Conservation (phyloP, 345 rosid species). For the Chamaenerion angustifolium region DNA sequence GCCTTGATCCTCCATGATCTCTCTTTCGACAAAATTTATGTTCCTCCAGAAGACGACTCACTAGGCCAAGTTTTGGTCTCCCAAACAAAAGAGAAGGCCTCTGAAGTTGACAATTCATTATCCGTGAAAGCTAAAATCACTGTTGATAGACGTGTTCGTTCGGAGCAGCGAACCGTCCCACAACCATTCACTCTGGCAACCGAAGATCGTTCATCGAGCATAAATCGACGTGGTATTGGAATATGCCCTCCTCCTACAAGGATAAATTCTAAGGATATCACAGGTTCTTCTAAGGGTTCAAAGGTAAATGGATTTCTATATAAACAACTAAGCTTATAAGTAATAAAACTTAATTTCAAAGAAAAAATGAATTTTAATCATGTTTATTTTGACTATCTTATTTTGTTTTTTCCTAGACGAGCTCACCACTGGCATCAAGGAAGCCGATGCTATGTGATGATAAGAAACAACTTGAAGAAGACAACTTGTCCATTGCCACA, state of each 20-base stretch:
- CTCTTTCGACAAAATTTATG: too few relatives aligned
- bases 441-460: conserved; percentile 53
- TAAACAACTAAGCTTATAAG: not conserved
- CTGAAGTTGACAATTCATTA: too few relatives aligned
- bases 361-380: too few relatives aligned
- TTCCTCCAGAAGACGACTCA: too few relatives aligned
- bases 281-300: too few relatives aligned
- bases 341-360: too few relatives aligned
- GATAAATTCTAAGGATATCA: conserved; percentile 7
- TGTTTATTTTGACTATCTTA: not conserved
- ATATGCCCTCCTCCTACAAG: conserved; percentile 21
- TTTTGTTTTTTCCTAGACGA: conserved; percentile 16
- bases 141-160: too few relatives aligned
- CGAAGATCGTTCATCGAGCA: conserved; percentile 72
- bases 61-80: too few relatives aligned
- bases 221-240: conserved; percentile 28
- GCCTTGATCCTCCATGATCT: too few relatives aligned
- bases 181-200: conserved; percentile 82
- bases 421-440: conserved; percentile 25
- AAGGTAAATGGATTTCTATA: not conserved
- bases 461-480: conserved; percentile 66
- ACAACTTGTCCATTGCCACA: conserved; percentile 54
- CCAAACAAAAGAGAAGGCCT: too few relatives aligned
- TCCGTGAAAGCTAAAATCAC: too few relatives aligned
- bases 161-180: conserved; percentile 48